phyloP scores from a whole-genome alignment of 2,329 filamentous ascomycete genomes.

The Trichoderma endophyticum region DNA sequence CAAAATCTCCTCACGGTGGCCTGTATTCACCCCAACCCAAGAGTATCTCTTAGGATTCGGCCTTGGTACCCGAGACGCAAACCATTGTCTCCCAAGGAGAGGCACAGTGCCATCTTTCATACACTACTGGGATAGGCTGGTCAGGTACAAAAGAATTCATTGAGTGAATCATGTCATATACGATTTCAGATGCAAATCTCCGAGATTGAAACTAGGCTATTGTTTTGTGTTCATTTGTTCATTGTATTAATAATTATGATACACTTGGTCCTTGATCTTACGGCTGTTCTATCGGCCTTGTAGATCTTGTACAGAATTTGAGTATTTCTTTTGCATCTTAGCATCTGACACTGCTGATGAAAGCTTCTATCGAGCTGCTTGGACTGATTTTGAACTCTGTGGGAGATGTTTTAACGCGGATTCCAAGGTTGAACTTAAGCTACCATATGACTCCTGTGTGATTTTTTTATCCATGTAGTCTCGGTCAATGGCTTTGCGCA shows the following conservation, averaged over 20 bases:
- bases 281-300: background rate
- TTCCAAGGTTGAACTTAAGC: background rate
- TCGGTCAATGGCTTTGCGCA: background rate
- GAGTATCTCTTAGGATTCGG: background rate
- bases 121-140: no score
- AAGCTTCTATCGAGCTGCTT: background rate
- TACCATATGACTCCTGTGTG: background rate
- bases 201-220: background rate
- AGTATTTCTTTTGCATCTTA: background rate
- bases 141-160: background rate
- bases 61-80: background rate
- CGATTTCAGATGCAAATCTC: background rate
- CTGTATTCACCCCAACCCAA: background rate
- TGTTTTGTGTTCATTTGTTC: background rate
- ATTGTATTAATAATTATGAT: background rate
- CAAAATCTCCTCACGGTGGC: background rate
- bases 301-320: background rate
- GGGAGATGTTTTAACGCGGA: background rate
- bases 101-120: background rate
- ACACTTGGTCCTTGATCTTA: background rate
- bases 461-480: background rate
- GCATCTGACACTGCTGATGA: background rate
- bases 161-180: background rate
- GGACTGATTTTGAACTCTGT: background rate
- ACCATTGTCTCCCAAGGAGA: background rate